These are phyloP conservation scores for Phaffia australis DNA, from an alignment of 768 basidiomycete species.

Conservation along the genomic window DNA sequence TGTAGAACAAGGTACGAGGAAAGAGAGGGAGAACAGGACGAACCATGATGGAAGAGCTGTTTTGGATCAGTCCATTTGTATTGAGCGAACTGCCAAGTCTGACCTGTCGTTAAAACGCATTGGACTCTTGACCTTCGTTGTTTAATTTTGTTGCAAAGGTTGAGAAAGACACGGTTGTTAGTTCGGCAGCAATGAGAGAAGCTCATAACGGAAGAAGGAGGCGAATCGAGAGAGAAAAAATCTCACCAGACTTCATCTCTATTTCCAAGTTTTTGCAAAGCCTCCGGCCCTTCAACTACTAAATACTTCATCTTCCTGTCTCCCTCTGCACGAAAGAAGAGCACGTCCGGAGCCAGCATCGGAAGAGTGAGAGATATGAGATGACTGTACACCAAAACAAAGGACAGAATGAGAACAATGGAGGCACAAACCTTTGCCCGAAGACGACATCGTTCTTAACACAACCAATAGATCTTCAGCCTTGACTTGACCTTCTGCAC, in stretches of 20 bases:
- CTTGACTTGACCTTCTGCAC: conserved; percentile 11
- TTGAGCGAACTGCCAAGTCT: conserved; percentile 93
- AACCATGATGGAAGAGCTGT: conserved; percentile 86
- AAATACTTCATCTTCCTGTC: conserved; percentile 52
- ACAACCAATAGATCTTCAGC: conserved; percentile 22
- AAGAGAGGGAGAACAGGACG: conserved; percentile 28
- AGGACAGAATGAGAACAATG: background rate
- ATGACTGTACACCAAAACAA: background rate
- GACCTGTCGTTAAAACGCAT: conserved; percentile 96
- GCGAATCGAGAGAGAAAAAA: background rate
- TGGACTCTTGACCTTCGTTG: conserved; percentile 65
- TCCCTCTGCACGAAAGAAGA: conserved; percentile 21
- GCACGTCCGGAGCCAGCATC: background rate
- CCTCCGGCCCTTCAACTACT: conserved; percentile 85
- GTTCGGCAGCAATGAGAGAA: background rate
- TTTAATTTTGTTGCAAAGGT: too few relatives aligned
- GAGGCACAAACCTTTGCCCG: conserved; percentile 6
- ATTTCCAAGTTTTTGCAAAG: conserved; percentile 64
- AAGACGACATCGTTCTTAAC: conserved; percentile 5
- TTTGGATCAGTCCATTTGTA: conserved; percentile 96
- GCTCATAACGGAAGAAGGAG: background rate
- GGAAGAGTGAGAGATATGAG: background rate
- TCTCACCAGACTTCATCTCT: conserved; percentile 12
- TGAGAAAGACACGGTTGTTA: background rate
- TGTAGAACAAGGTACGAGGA: background rate